Percentiles rank a stretch among this genome's conserved stretches.
Conservation (phyloP, 2,329 filamentous ascomycete species). For the Pyrenochaeta sp. region DNA sequence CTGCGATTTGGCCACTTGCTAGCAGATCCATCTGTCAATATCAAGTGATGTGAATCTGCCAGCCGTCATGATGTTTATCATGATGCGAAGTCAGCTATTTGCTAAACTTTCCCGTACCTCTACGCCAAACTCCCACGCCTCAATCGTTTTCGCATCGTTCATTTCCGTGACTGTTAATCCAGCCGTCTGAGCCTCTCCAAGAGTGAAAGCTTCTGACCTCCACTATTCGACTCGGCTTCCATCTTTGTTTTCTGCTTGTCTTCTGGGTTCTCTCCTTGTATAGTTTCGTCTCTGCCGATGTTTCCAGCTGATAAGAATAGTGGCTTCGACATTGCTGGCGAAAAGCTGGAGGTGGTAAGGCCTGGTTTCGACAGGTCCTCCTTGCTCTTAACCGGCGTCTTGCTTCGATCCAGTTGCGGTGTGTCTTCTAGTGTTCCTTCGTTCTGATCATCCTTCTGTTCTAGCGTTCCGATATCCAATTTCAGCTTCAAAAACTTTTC, state of each 20-base stretch:
- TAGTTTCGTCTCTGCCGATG: not conserved
- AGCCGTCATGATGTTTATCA: too few relatives aligned
- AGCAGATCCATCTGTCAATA: not conserved
- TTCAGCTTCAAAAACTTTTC: slow-evolving; percentile 49
- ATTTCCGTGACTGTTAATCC: not conserved
- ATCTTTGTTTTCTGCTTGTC: too few relatives aligned
- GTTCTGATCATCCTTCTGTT: not conserved
- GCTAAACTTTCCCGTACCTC: not conserved
- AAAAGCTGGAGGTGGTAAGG: not conserved
- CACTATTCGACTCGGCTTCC: too few relatives aligned
- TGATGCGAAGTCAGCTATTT: not conserved
- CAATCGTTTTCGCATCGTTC: not conserved
- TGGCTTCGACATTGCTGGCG: not conserved
- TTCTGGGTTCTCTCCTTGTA: too few relatives aligned
- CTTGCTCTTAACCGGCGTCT: not conserved
- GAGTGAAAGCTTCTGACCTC: too few relatives aligned
- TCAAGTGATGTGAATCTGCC: too few relatives aligned
- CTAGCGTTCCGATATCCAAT: slow-evolving; percentile 9
- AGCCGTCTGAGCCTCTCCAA: too few relatives aligned
- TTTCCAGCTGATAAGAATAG: not conserved
- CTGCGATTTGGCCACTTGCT: not conserved
- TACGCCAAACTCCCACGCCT: not conserved
- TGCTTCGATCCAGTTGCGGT: not conserved
- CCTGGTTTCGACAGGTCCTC: not conserved
- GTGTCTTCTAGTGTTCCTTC: not conserved